Conservation (phyloP, 2,329 filamentous ascomycete species). For the Drechslerella dactyloides region DNA sequence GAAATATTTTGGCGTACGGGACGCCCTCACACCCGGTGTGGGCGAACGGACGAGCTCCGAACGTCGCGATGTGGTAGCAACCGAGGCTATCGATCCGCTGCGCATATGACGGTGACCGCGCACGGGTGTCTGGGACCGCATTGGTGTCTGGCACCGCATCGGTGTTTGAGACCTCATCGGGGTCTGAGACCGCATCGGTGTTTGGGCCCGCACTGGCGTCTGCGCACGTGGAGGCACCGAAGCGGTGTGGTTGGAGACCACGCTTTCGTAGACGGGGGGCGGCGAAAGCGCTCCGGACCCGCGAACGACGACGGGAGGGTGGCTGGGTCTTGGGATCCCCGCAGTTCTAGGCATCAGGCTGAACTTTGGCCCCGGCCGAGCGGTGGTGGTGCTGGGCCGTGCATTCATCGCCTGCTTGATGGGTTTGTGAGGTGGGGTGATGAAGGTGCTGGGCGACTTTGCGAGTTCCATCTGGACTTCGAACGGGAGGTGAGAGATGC, state of each 20-base stretch:
- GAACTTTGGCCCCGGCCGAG: background rate
- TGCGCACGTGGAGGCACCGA: background rate
- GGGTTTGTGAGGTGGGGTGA: background rate
- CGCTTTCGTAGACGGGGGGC: background rate
- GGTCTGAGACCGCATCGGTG: background rate
- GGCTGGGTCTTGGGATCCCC: background rate
- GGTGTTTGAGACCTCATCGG: background rate
- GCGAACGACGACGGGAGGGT: background rate
- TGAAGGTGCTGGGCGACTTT: background rate
- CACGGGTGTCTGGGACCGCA: background rate
- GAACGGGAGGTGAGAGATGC: background rate
- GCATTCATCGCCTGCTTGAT: background rate
- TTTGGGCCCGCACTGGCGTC: background rate
- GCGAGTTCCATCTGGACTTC: background rate
- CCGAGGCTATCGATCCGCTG: conserved; percentile 17
- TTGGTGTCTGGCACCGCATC: background rate
- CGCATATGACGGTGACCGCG: background rate
- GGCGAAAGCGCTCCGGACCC: background rate
- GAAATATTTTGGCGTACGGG: conserved; percentile 27
- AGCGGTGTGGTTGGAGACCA: background rate
- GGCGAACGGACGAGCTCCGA: conserved; percentile 10
- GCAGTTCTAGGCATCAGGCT: background rate
- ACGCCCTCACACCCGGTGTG: conserved; percentile 3
- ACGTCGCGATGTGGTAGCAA: conserved; percentile 11
- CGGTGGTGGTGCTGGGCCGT: background rate